phyloP scores from a whole-genome alignment of 129 eudicot genomes.

The Lactuca saligna region DNA sequence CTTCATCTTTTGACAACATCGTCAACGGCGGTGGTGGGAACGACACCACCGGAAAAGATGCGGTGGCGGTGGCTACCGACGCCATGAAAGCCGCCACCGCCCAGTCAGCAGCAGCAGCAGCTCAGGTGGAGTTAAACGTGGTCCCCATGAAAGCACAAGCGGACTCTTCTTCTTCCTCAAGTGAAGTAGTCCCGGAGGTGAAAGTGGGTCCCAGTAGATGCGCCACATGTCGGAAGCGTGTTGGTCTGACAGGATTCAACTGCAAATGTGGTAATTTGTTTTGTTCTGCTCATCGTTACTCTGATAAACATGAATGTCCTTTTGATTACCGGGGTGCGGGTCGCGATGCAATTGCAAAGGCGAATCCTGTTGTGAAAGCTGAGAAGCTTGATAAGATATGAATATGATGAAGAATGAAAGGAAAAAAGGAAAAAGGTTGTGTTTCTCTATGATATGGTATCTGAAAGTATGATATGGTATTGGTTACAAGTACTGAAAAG shows the following conservation, averaged over 20 bases:
- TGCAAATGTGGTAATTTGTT: constrained; percentile 68
- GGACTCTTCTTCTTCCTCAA: constrained; percentile 35
- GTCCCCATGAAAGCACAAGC: constrained; percentile 24
- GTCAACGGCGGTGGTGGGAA: constrained; percentile 53
- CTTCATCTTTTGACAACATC: constrained; percentile 63
- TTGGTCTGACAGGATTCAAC: constrained; percentile 66
- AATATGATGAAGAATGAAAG: not conserved
- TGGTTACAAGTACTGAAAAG: constrained; percentile 23
- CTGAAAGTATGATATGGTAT: constrained; percentile 24
- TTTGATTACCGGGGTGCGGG: constrained; percentile 69
- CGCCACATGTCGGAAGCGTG: constrained; percentile 59
- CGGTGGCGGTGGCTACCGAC: constrained; percentile 28
- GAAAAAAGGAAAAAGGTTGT: not conserved
- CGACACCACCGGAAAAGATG: constrained; percentile 22
- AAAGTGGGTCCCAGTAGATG: constrained; percentile 67
- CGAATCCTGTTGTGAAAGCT: constrained; percentile 72
- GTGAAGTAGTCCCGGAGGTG: constrained; percentile 30
- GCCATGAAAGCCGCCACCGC: constrained; percentile 24
- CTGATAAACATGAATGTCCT: constrained; percentile 72
- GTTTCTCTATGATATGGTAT: not conserved
- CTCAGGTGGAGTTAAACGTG: constrained; percentile 34
- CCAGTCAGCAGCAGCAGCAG: constrained; percentile 29
- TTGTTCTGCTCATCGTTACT: constrained; percentile 69
- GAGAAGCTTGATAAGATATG: constrained; percentile 73
- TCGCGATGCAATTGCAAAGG: constrained; percentile 65